Evolutionary conservation across 148 eudicot genomes (phyloP).

Genomic region (Rhododendron mucronatum): DNA sequence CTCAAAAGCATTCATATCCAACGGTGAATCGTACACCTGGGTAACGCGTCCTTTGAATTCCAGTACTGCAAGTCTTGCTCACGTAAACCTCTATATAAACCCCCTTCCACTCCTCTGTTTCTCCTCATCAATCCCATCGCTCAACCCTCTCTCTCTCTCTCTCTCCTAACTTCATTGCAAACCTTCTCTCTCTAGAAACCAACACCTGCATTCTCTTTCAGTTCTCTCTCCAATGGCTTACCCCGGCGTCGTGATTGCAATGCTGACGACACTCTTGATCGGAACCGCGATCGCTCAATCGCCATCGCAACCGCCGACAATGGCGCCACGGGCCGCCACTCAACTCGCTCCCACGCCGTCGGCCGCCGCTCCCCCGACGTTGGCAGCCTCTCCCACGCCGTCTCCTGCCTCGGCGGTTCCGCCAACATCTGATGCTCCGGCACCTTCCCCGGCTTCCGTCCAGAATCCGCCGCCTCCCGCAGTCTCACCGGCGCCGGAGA

Average conservation of each 20-base stretch:
- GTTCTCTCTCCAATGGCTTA: background rate
- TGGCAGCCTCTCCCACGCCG: background rate
- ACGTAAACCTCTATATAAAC: background rate
- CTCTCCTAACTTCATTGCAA: background rate
- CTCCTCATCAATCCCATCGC: background rate
- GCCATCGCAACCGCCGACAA: background rate
- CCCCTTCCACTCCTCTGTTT: background rate
- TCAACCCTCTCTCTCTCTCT: background rate
- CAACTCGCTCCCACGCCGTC: background rate
- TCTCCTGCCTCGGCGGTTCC: background rate
- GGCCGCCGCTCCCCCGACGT: background rate
- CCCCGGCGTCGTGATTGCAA: background rate
- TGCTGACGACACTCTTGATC: background rate
- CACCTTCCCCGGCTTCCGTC: background rate
- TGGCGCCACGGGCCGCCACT: background rate
- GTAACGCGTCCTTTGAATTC: background rate
- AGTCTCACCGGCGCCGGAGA: background rate
- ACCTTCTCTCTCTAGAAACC: background rate
- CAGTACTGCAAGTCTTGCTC: background rate
- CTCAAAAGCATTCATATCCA: background rate
- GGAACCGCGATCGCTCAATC: conserved; percentile 2
- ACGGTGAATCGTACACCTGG: background rate
- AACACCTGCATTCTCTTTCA: background rate
- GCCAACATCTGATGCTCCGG: background rate
- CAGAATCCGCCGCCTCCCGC: background rate